phyloP scores from a whole-genome alignment of 2,329 filamentous ascomycete species.

The Gnomoniopsis smithogilvyi region DNA sequence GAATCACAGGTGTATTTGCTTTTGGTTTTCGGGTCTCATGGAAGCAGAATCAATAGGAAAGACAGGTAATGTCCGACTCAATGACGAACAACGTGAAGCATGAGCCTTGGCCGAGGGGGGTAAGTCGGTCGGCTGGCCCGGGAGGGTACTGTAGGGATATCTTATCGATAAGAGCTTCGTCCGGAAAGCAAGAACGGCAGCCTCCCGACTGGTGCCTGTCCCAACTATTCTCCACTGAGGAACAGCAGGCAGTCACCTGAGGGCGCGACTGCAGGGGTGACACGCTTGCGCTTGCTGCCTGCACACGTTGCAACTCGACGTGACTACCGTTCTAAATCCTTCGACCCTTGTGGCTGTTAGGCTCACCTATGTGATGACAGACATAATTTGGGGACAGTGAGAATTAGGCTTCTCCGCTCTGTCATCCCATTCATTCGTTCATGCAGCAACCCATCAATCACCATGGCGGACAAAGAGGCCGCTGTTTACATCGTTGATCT shows the following conservation, averaged over 20 bases:
- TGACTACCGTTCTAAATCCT: not conserved
- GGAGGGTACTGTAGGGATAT: not conserved
- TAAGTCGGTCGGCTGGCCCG: not conserved
- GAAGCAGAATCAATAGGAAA: not conserved
- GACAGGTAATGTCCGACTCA: not conserved
- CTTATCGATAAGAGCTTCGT: constrained; percentile 13
- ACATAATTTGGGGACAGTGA: not conserved
- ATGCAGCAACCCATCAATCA: constrained; percentile 21
- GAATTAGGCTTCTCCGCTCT: not conserved
- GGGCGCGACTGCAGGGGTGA: constrained; percentile 12
- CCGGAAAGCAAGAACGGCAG: not conserved
- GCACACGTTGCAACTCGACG: not conserved
- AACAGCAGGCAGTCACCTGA: constrained; percentile 11
- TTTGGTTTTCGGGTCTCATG: not conserved
- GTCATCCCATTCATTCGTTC: not conserved
- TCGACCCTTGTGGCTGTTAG: not conserved
- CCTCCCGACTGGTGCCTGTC: not conserved
- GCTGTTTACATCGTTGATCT: constrained; percentile 90
- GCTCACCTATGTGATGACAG: not conserved
- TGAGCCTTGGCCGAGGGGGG: not conserved
- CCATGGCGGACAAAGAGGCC: constrained; percentile 90
- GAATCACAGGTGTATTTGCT: not conserved
- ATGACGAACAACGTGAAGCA: not conserved
- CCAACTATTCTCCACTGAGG: not conserved
- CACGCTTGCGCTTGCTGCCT: constrained; percentile 15